Evolutionary conservation across 169 alveolate genomes (phyloP), one percentile per base, ranked within the genome.

Genomic region (Eimeria necatrix): DNA sequence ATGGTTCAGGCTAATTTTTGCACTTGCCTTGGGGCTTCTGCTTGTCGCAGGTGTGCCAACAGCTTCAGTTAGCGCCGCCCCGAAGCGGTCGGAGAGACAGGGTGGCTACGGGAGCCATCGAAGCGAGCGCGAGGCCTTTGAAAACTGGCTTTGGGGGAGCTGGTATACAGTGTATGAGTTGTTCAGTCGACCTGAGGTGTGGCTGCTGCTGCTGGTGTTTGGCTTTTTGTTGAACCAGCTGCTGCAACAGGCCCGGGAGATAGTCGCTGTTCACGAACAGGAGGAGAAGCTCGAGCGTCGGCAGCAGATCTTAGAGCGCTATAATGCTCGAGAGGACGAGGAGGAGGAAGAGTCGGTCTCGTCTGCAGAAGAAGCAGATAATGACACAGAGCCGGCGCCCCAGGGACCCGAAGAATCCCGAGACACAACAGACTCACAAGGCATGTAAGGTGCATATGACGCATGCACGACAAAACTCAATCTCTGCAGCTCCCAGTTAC

Each of bases 161-260:
- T 53, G 92, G 80, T 16, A 32, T 18, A 51, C 61, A 32, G 80
- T 60, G 20, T 32, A 60, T 48, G 92, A 60, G 61, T 56, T 85
- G 24, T 4, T 85, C 22, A 26, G 56, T 10, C 92, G 92, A n/a
- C 92, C 92, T 51, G 92, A 85, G 80, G 76, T 85, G 51, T 85
- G 92, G 92, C 70, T 85, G 64, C 70, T 85, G 12, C n/a, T 60
- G 61, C 18, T 85, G 8, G 60, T 85, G 76, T 46, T 85, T 26
- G 92, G 80, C 48, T 85, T 49, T 46, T 16, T 85, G 59, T 52
- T 85, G 49, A 32, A 85, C 24, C 92, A 85, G 81, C 64, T 56
- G 61, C 60, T 85, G 81, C 92, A 85, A 26, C 92, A 85, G 49
- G 92, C 92, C 4, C 10, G 49, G 60, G 61, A 60, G 49, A 85